These are phyloP conservation scores for Sequoiadendron giganteum DNA, from an alignment of 75 land plant genomes.

Conservation along the genomic window DNA sequence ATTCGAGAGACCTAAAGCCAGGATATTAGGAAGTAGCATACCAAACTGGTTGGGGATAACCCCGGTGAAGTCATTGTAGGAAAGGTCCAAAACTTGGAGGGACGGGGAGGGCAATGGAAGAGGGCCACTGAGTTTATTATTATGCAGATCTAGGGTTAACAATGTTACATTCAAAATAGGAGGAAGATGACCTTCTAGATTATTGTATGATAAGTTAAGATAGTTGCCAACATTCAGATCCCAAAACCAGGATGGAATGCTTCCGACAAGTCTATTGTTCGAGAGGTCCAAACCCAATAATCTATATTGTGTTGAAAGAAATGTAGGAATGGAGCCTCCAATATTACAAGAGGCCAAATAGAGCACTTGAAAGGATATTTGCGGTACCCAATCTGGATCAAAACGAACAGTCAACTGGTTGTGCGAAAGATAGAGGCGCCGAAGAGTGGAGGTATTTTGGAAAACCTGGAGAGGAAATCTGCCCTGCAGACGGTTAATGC, in stretches of 20 bases:
- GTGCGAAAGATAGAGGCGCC: not conserved
- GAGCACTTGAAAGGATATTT: not conserved
- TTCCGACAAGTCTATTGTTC: not conserved
- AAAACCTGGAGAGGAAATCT: not conserved
- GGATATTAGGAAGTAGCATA: not conserved
- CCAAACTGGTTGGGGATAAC: not conserved
- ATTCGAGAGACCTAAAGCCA: not conserved
- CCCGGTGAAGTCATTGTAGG: not conserved
- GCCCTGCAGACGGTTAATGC: not conserved
- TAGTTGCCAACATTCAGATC: not conserved
- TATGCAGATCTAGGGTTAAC: not conserved
- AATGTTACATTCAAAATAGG: not conserved
- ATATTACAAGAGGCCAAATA: not conserved
- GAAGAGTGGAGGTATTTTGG: not conserved
- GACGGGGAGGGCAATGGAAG: not conserved
- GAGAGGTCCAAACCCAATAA: not conserved
- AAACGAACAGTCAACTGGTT: not conserved
- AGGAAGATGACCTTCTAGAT: not conserved
- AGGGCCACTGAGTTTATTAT: not conserved
- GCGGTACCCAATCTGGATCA: not conserved
- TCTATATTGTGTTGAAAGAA: not conserved
- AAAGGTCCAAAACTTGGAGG: not conserved
- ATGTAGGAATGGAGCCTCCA: not conserved
- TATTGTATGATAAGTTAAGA: not conserved
- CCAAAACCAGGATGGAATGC: not conserved